Evolutionary conservation across 108 stramenopile species (phyloP).

Genomic region (Parietichytrium sp.): DNA sequence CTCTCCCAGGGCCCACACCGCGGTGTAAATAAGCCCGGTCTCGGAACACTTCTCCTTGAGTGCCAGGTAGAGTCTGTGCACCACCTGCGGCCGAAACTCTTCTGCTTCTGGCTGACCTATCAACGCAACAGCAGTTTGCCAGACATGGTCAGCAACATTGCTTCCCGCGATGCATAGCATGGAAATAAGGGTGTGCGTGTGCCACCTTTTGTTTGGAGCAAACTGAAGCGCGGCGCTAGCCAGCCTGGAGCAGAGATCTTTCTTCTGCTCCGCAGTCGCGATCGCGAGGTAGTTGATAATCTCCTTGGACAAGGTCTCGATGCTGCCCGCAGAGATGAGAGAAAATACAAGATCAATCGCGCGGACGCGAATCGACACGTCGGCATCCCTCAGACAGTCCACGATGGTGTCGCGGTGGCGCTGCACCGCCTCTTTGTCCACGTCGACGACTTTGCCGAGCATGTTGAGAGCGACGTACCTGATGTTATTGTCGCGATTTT

Average conservation of each 20-base stretch:
- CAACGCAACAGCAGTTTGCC: slow-evolving; percentile 16
- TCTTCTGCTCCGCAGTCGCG: slow-evolving; percentile 84
- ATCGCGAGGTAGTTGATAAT: slow-evolving; percentile 95
- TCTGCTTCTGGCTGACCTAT: not conserved
- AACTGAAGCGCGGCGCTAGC: slow-evolving; percentile 83
- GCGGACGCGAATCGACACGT: slow-evolving; percentile 94
- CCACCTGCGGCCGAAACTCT: not conserved
- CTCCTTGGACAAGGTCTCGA: slow-evolving; percentile 82
- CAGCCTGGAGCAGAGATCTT: slow-evolving; percentile 81
- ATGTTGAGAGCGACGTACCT: slow-evolving; percentile 97
- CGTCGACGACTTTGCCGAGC: slow-evolving; percentile 62
- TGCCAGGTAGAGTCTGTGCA: not conserved
- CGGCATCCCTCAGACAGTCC: slow-evolving; percentile 97
- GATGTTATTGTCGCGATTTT: slow-evolving; percentile 99
- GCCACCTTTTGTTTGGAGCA: slow-evolving; percentile 82
- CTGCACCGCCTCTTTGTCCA: slow-evolving; percentile 26
- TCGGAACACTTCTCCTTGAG: not conserved
- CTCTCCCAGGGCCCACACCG: not conserved
- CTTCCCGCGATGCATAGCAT: slow-evolving; percentile 93
- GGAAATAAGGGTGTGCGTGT: slow-evolving; percentile 82
- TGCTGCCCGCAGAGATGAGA: slow-evolving; percentile 85
- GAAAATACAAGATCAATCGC: slow-evolving; percentile 95
- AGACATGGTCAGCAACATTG: slow-evolving; percentile 73
- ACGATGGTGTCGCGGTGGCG: slow-evolving; percentile 74
- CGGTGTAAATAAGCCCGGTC: not conserved